Conservation (phyloP, 2,329 filamentous ascomycete genomes). For the Trichoderma cornu-damae region DNA sequence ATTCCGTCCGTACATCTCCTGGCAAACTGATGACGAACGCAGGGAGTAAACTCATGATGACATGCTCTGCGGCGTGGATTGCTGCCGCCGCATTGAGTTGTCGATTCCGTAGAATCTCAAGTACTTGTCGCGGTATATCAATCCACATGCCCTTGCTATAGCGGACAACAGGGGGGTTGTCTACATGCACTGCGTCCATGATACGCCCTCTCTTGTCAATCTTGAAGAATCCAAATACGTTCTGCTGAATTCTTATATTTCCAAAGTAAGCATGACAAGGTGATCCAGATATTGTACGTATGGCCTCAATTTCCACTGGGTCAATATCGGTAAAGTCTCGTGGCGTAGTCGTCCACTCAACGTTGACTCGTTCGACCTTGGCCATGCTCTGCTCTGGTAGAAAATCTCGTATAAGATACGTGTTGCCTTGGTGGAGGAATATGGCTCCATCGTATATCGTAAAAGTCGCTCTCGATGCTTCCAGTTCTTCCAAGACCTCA, state of each 20-base stretch:
- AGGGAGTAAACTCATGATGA: conserved; percentile 78
- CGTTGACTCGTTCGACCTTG: conserved; percentile 79
- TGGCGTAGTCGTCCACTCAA: conserved; percentile 92
- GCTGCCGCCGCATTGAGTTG: conserved; percentile 78
- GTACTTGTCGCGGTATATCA: conserved; percentile 73
- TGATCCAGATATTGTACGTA: conserved; percentile 62
- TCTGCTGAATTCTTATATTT: conserved; percentile 75
- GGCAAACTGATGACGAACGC: conserved; percentile 87
- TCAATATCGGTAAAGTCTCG: conserved; percentile 93
- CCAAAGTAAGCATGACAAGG: conserved; percentile 76
- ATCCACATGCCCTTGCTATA: conserved; percentile 92
- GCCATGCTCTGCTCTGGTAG: conserved; percentile 74
- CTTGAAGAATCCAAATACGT: conserved; percentile 96
- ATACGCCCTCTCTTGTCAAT: conserved; percentile 81
- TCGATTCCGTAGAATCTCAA: conserved; percentile 70
- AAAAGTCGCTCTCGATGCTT: conserved; percentile 90
- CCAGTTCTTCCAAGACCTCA: conserved; percentile 87
- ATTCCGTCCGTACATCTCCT: conserved; percentile 90
- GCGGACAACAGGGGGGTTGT: conserved; percentile 85
- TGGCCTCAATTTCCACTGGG: conserved; percentile 84
- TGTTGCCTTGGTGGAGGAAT: conserved; percentile 92
- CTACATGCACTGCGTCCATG: conserved; percentile 85
- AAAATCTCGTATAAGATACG: conserved; percentile 88
- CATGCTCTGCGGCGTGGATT: conserved; percentile 93
- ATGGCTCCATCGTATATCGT: conserved; percentile 96